Evolutionary conservation across 2,329 filamentous ascomycete genomes (phyloP), one percentile per base, ranked within the genome.

Genomic region (Claviceps digitariae): DNA sequence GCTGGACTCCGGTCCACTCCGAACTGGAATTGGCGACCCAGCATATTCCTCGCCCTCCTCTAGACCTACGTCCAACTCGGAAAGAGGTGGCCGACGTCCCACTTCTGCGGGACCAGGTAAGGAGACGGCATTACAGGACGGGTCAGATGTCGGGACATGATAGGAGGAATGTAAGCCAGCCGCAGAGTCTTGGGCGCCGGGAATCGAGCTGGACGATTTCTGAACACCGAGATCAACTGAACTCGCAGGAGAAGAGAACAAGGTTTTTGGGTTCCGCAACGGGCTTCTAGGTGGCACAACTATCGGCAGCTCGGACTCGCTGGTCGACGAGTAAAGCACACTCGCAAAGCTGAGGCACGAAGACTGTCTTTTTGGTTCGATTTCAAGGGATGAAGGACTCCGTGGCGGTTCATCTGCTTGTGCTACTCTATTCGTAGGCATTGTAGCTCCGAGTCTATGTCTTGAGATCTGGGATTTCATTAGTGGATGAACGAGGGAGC

Each of bases 281-380:
- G 52, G 40, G 10, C 27, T 53, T 15, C 29, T 50, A 12, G 47
- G 27, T 6, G 52, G 48, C 17, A 53, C 48, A 4, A 53, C 38
- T 6, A 50, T 50, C 27, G 47, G 52, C 27, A 40, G 47, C 12
- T 50, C 34, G 29, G 52, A 50, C 10, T 46, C 41, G 17, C 34
- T 40, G 21, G 52, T 46, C 15, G 36, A n/a, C 12, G 47, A 53
- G 21, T 46, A 53, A 7, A 47, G 52, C 23, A 53, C 47, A 12
- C 47, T 41, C 9, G 52, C 21, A 17, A 46, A 50, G 13, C 47
- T 31, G 34, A 43, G 48, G 17, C n/a, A 15, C 36, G 40, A 29
- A 8, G 4, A 31, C 9, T 27, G 34, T 23, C 6, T 29, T 47
- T 13, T 48, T 38, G 25, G 1, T 25, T 13, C 44, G 29, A 17